Evolutionary conservation across 2,329 filamentous ascomycete species (phyloP).

Genomic region (Fusarium siculi): DNA sequence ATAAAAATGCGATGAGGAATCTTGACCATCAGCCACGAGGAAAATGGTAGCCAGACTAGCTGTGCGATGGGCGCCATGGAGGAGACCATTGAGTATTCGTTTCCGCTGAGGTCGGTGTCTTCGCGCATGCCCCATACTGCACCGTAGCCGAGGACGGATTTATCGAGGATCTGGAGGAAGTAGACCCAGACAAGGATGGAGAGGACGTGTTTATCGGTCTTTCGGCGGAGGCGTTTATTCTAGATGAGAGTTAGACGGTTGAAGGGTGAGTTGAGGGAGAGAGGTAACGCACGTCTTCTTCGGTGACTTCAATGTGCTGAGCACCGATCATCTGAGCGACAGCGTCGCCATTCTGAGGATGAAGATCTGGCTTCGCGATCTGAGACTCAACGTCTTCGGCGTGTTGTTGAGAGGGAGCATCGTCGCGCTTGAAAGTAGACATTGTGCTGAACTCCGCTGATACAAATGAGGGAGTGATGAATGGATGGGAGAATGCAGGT

Average conservation of each 20-base stretch:
- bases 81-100: constrained; percentile 67
- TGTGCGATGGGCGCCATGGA: constrained; percentile 70
- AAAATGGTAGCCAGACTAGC: constrained; percentile 70
- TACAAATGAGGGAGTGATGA: neutral
- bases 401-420: constrained; percentile 3
- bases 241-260: neutral
- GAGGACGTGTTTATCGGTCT: constrained; percentile 70
- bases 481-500: neutral
- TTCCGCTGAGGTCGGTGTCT: constrained; percentile 61
- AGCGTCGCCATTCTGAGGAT: neutral
- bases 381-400: constrained; percentile 19
- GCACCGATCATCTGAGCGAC: constrained; percentile 28
- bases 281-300: constrained; percentile 18
- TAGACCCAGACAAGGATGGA: constrained; percentile 67
- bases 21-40: constrained; percentile 68
- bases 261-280: fast-evolving
- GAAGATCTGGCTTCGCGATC: neutral
- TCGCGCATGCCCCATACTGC: constrained; percentile 64
- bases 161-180: constrained; percentile 69
- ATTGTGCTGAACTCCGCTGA: neutral
- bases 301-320: constrained; percentile 29
- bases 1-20: constrained; percentile 69
- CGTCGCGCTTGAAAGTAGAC: constrained; percentile 12
- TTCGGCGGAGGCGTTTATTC: constrained; percentile 62
- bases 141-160: constrained; percentile 66